Conservation (phyloP, 371 early-diverging fungal species). For the Phascolomyces articulosus region DNA sequence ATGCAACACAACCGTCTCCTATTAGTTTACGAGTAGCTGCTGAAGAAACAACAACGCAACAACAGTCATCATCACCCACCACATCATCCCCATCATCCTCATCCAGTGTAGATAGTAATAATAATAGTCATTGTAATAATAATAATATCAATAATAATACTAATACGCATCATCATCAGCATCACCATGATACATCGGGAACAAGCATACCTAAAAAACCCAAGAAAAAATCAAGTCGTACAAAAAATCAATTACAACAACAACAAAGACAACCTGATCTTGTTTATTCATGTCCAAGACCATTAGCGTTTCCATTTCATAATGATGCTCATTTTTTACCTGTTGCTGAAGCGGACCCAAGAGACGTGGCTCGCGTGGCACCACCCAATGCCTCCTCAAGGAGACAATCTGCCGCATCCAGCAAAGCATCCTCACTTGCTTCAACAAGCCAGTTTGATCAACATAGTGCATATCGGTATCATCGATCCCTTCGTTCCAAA, state of each 20-base stretch:
- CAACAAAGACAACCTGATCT: conserved; percentile 42
- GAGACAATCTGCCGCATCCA: conserved; percentile 13
- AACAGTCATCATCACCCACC: not conserved
- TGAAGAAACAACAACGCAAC: conserved; percentile 8
- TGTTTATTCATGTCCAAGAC: conserved; percentile 53
- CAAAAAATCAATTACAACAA: conserved; percentile 22
- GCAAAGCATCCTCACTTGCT: conserved; percentile 12
- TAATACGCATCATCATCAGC: no score
- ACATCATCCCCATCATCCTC: not conserved
- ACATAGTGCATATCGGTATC: conserved; percentile 21
- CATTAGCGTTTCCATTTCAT: conserved; percentile 56
- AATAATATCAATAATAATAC: no score
- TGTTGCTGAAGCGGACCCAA: conserved; percentile 54
- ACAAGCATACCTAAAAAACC: conserved; percentile 10
- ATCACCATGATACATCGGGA: no score
- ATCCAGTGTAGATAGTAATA: not conserved
- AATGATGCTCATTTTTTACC: conserved; percentile 57
- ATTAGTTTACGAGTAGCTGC: conserved; percentile 9
- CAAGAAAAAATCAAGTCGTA: conserved; percentile 28
- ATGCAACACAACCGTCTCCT: conserved; percentile 17
- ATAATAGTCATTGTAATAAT: no score
- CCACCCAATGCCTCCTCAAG: conserved; percentile 16
- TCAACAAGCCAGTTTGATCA: conserved; percentile 23
- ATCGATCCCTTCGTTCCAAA: not conserved
- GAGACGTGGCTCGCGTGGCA: conserved; percentile 47